Evolutionary conservation across 2,329 filamentous ascomycete species (phyloP).

Genomic region (Scytalidium lignicola): DNA sequence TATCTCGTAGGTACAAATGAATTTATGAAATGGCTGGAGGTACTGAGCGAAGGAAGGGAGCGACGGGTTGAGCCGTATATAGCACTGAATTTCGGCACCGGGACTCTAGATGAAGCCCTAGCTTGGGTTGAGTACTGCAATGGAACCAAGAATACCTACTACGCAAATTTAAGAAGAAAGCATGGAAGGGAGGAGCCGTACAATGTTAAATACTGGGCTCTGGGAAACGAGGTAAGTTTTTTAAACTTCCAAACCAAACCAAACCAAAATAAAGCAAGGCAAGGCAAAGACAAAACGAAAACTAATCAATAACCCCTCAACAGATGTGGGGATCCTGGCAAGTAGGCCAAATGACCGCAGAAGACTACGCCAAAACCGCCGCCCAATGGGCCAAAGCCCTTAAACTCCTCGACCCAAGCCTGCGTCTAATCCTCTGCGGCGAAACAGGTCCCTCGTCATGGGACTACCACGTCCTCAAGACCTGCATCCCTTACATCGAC

Average conservation of each 20-base stretch:
- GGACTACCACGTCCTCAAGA: slow-evolving; percentile 58
- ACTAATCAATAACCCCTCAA: too few species aligned
- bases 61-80: slow-evolving; percentile 57
- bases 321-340: slow-evolving; percentile 35
- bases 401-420: slow-evolving; percentile 53
- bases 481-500: slow-evolving; percentile 55
- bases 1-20: slow-evolving; percentile 54
- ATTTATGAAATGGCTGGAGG: slow-evolving; percentile 73
- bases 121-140: slow-evolving; percentile 84
- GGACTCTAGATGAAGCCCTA: slow-evolving; percentile 46
- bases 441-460: slow-evolving; percentile 55
- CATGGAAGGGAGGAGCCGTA: slow-evolving; percentile 72
- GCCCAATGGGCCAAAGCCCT: slow-evolving; percentile 55
- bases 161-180: slow-evolving; percentile 68
- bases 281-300: too few species aligned
- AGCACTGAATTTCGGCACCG: slow-evolving; percentile 58
- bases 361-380: slow-evolving; percentile 51
- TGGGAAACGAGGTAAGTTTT: slow-evolving; percentile 59
- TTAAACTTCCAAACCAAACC: not conserved
- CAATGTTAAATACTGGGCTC: slow-evolving; percentile 75
- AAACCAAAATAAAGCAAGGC: too few species aligned
- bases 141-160: slow-evolving; percentile 65
- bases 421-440: slow-evolving; percentile 60
- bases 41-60: slow-evolving; percentile 47
- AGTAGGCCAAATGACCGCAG: slow-evolving; percentile 51